Conservation (phyloP, 139 green algal species). For the Pseudopediastrum boryanum region DNA sequence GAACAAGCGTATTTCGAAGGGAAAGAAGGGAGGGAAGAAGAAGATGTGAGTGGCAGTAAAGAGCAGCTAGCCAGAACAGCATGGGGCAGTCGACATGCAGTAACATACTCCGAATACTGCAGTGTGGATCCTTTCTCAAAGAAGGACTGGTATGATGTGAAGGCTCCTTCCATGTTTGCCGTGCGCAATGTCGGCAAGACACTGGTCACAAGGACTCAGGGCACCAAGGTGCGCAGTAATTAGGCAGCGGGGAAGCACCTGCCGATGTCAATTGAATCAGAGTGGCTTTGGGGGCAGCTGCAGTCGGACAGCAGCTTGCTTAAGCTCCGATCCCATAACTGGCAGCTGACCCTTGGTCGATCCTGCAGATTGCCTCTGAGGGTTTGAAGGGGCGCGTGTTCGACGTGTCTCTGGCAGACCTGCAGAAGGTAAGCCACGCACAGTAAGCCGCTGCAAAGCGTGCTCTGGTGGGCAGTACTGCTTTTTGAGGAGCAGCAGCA, state of each 20-base stretch:
- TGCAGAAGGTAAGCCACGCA: constrained; percentile 85
- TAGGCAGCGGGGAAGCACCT: no score
- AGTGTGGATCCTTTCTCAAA: constrained; percentile 98
- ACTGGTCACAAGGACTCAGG: constrained; percentile 94
- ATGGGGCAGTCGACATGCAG: background rate
- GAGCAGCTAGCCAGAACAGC: no score
- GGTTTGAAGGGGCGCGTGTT: constrained; percentile 98
- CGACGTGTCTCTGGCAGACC: constrained; percentile 94
- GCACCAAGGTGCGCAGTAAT: constrained; percentile 98
- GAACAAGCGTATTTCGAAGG: constrained; percentile 99
- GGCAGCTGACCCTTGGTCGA: no score
- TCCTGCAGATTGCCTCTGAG: constrained; percentile 95
- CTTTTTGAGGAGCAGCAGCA: background rate
- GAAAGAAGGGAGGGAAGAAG: constrained; percentile 99
- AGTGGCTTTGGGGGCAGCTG: no score
- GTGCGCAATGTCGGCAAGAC: constrained; percentile 97
- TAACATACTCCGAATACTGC: constrained; percentile 16
- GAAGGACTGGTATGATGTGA: constrained; percentile 99
- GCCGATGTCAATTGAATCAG: no score
- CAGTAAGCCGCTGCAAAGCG: background rate
- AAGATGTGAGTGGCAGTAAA: constrained; percentile 80
- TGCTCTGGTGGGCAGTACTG: background rate
- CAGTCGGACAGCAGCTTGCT: no score
- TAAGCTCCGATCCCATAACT: no score
- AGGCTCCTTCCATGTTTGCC: constrained; percentile 96